phyloP scores from a whole-genome alignment of 495 filamentous ascomycete species.

The Gamarada debralockiae region DNA sequence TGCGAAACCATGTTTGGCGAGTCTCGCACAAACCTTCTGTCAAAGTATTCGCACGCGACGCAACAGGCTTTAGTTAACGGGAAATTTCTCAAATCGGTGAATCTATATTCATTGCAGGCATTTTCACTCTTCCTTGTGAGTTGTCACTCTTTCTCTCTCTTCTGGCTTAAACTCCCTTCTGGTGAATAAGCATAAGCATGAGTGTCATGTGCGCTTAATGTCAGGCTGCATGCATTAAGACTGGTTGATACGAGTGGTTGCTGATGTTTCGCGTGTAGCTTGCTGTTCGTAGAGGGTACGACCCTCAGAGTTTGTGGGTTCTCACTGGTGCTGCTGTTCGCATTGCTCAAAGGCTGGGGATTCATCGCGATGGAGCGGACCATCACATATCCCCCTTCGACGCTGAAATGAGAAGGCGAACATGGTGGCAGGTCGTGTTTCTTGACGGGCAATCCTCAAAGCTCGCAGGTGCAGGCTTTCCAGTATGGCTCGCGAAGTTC shows the following conservation, averaged over 20 bases:
- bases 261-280: conserved; percentile 20
- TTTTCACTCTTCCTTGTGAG: conserved; percentile 49
- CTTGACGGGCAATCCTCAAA: conserved; percentile 52
- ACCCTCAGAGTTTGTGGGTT: conserved; percentile 43
- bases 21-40: conserved; percentile 34
- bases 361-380: conserved; percentile 48
- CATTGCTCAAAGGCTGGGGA: conserved; percentile 39
- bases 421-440: conserved; percentile 59
- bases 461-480: conserved; percentile 61
- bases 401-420: conserved; percentile 53
- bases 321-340: conserved; percentile 38
- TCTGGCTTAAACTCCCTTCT: no score
- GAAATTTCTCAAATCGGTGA: conserved; percentile 47
- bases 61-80: conserved; percentile 44
- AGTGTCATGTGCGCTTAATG: no score
- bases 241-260: neutral
- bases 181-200: no score
- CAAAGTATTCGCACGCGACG: conserved; percentile 39
- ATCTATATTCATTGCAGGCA: conserved; percentile 50
- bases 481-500: conserved; percentile 29
- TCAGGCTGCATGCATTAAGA: neutral
- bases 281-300: conserved; percentile 40
- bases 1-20: conserved; percentile 44
- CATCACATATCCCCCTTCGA: conserved; percentile 55
- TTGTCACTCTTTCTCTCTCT: conserved; percentile 32